Evolutionary conservation across 371 early-diverging fungal genomes (phyloP).

Genomic region (Mucor piriformis): DNA sequence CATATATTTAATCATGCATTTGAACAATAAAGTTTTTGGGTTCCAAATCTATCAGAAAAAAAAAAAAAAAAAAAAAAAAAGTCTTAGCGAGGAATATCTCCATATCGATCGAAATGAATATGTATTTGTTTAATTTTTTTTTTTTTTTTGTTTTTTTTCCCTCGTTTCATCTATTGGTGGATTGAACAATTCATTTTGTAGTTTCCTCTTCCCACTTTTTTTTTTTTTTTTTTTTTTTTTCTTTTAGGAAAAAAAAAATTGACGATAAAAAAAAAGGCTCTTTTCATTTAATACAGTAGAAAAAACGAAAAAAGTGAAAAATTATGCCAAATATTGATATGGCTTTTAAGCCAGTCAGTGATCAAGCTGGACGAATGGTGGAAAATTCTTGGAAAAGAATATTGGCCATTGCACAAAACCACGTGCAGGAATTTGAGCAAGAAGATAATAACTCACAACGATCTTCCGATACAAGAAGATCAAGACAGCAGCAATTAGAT

Average conservation of each 20-base stretch:
- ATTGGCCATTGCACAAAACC: slow-evolving; percentile 25
- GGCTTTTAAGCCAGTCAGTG: slow-evolving; percentile 24
- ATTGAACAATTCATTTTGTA: background rate
- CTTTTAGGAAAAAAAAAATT: background rate
- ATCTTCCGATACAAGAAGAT: slow-evolving; percentile 8
- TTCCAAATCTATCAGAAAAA: background rate
- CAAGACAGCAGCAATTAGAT: slow-evolving; percentile 4
- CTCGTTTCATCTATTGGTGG: slow-evolving; percentile 1
- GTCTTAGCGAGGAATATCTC: slow-evolving; percentile 12
- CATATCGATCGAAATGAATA: slow-evolving; percentile 10
- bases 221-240: background rate
- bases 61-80: background rate
- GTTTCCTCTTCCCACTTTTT: background rate
- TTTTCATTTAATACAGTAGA: too few relatives aligned
- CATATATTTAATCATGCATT: too few relatives aligned
- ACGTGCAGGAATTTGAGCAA: slow-evolving; percentile 24
- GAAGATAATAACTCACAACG: background rate
- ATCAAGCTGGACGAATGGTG: slow-evolving; percentile 21
- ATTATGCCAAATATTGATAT: slow-evolving; percentile 26
- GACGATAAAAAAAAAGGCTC: too few relatives aligned
- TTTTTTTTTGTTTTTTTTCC: slow-evolving; percentile 2
- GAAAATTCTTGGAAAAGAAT: slow-evolving; percentile 27
- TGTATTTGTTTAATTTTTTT: background rate
- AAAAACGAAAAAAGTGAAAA: background rate
- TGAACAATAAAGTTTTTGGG: background rate